Conservation (phyloP, 495 filamentous ascomycete species). For the Aspergillus affinis region DNA sequence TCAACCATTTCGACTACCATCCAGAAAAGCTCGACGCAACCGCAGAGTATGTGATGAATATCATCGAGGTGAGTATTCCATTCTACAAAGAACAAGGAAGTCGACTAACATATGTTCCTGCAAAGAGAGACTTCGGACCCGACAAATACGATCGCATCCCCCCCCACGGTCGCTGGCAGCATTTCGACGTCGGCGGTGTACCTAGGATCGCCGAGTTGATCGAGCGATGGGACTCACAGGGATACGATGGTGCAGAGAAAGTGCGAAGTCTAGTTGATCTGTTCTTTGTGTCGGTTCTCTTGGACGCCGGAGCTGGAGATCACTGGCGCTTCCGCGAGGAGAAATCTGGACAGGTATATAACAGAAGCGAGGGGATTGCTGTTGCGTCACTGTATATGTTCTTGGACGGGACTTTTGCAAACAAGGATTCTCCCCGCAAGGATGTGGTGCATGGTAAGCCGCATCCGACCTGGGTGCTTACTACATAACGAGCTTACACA, state of each 20-base stretch:
- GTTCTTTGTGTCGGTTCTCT: conserved; percentile 84
- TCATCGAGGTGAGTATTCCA: conserved; percentile 30
- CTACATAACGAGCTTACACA: conserved; percentile 22
- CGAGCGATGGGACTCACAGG: conserved; percentile 57
- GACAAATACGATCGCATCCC: conserved; percentile 54
- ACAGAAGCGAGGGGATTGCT: conserved; percentile 59
- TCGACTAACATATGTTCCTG: not conserved
- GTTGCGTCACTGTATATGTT: conserved; percentile 62
- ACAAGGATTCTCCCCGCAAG: conserved; percentile 8
- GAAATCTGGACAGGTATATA: conserved; percentile 44
- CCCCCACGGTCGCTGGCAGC: conserved; percentile 84
- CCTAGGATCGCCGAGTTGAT: conserved; percentile 75
- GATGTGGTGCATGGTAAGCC: conserved; percentile 31
- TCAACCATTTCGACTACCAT: conserved; percentile 38
- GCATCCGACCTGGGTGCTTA: not conserved
- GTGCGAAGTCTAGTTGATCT: conserved; percentile 79
- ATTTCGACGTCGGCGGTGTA: conserved; percentile 81
- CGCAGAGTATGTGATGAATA: conserved; percentile 32
- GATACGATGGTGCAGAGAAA: conserved; percentile 67
- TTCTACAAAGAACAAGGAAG: not conserved
- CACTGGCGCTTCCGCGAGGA: conserved; percentile 63
- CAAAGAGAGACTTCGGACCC: conserved; percentile 55
- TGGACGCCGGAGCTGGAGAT: conserved; percentile 84
- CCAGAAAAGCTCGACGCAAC: conserved; percentile 25
- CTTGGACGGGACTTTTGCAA: conserved; percentile 47